These are phyloP conservation scores for Multifurca ochricompacta DNA, from an alignment of 768 basidiomycete genomes.

Conservation along the genomic window DNA sequence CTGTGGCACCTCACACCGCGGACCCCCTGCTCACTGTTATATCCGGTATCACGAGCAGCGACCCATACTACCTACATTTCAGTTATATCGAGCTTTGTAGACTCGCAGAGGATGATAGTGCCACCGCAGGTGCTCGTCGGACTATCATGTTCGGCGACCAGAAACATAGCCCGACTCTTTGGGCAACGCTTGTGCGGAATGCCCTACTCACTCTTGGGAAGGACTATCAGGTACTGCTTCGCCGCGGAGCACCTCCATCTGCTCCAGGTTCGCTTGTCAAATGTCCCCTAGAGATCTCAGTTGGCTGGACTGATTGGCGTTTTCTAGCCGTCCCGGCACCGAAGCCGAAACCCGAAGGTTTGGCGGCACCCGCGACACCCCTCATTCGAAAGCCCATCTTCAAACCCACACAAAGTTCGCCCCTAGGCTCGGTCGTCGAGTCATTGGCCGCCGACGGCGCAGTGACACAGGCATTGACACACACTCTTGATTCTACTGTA, in stretches of 20 bases:
- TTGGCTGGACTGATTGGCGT: constrained; percentile 18
- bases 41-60: constrained; percentile 53
- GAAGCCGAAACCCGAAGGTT: constrained; percentile 30
- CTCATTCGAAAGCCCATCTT: constrained; percentile 38
- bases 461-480: constrained; percentile 34
- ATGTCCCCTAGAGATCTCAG: background rate
- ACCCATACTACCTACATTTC: constrained; percentile 48
- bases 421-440: constrained; percentile 44
- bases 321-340: constrained; percentile 27
- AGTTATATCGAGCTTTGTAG: constrained; percentile 57
- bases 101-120: constrained; percentile 38
- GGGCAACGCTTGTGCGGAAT: constrained; percentile 53
- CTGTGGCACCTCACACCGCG: constrained; percentile 36
- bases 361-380: constrained; percentile 33
- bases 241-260: constrained; percentile 42
- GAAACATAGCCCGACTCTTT: constrained; percentile 54
- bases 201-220: constrained; percentile 52
- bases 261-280: constrained; percentile 13
- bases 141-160: constrained; percentile 60
- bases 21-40: constrained; percentile 52
- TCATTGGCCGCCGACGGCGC: constrained; percentile 51
- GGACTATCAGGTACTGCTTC: constrained; percentile 61
- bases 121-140: constrained; percentile 37
- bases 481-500: constrained; percentile 42
- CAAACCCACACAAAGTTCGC: constrained; percentile 38